Base-by-base conservation (phyloP, 2,329 filamentous ascomycete genomes). In the Huntiella omanensis region DNA sequence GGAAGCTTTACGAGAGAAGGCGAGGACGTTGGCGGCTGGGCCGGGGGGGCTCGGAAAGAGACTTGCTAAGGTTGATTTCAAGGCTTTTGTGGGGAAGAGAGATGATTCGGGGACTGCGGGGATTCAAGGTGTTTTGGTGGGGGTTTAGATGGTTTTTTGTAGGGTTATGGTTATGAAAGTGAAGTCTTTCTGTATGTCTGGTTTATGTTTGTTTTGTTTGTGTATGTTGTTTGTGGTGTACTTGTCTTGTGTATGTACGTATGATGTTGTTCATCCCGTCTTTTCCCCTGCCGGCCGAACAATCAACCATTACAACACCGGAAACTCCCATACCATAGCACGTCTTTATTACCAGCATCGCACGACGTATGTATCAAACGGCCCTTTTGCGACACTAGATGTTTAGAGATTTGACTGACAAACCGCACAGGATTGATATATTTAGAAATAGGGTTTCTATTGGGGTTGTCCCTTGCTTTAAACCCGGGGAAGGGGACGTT, bases 71-170 rank as follows among this genome's bases (percentile, higher is more conserved):
- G 68, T 73, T 17, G 80, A 83, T 57, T 78, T 95, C 59, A 80
- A 83, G 63, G 77, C 80, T 1, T 95, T 88, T 70, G 78, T 96
- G 50, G 70, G 83, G 59, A 79, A 75, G 62, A 71, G 88, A 51
- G 88, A 95, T 58, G 88, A 96, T 63, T 80, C 78, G 22, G 75
- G 76, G 50, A 86, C 74, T 52, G 73, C 80, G 16, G 86, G 83
- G 1, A 82, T 95, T 55, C 86, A 93, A 64, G 77, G 80, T 58
- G 82, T 91, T 43, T 65, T 95, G 56, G 78, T 77, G 54, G 70
- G 73, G 43, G 59, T 87, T 52, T 71, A 52, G 54, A 38, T 46
- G 17, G 15, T 36, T 19, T 17, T 6, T 16, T 13, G 11, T 37
- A 37, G 12, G 22, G 22, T 28, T 28, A 28, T 28, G 22, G 22